Evolutionary conservation across 805 yeast species (phyloP).

Genomic region (Nakazawaea molendinolei): DNA sequence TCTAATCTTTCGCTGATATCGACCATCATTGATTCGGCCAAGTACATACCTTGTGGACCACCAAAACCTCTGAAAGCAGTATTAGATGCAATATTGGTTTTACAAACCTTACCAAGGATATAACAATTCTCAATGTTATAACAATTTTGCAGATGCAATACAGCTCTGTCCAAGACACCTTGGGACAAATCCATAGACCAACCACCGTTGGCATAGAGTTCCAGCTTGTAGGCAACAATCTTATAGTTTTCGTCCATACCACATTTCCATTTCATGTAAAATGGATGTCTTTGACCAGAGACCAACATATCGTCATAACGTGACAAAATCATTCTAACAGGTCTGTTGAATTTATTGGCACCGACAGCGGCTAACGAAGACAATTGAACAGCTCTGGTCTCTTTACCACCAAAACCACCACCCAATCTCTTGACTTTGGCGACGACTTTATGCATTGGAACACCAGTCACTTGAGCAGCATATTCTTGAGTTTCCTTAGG

Average conservation of each 20-base stretch:
- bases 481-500: slow-evolving; percentile 38
- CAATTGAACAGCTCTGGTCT: slow-evolving; percentile 32
- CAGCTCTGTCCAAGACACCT: slow-evolving; percentile 43
- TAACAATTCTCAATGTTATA: slow-evolving; percentile 36
- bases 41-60: slow-evolving; percentile 43
- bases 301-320: slow-evolving; percentile 39
- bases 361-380: slow-evolving; percentile 34
- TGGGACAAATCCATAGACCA: slow-evolving; percentile 42
- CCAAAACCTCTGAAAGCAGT: slow-evolving; percentile 46
- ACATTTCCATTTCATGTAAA: slow-evolving; percentile 34
- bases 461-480: slow-evolving; percentile 36
- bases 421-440: slow-evolving; percentile 36
- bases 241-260: slow-evolving; percentile 33
- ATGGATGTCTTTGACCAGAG: slow-evolving; percentile 43
- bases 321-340: slow-evolving; percentile 34
- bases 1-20: slow-evolving; percentile 33
- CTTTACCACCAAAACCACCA: slow-evolving; percentile 47
- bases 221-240: slow-evolving; percentile 32
- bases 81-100: slow-evolving; percentile 39
- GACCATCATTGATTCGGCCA: slow-evolving; percentile 32
- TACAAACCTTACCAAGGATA: slow-evolving; percentile 32
- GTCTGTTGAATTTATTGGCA: slow-evolving; percentile 34
- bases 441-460: slow-evolving; percentile 34
- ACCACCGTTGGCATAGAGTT: slow-evolving; percentile 39
- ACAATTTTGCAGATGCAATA: slow-evolving; percentile 35